phyloP scores from a whole-genome alignment of 495 filamentous ascomycete genomes.

The Aspergillus panamensis region DNA sequence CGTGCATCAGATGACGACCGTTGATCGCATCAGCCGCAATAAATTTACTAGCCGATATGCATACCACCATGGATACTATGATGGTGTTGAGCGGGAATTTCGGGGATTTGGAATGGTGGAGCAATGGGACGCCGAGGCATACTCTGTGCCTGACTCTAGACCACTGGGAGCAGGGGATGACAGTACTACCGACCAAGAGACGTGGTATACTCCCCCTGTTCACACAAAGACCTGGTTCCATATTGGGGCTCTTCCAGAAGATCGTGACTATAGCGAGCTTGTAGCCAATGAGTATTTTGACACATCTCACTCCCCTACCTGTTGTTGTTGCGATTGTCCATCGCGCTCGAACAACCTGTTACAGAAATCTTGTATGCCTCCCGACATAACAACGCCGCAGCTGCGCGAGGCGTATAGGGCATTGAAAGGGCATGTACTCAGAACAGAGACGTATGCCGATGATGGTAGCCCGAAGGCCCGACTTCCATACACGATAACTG shows the following conservation, averaged over 20 bases:
- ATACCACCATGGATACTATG: conserved; percentile 10
- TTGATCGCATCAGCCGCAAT: background rate
- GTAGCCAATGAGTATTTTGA: background rate
- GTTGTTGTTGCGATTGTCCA: background rate
- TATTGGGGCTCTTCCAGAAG: background rate
- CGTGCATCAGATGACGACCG: background rate
- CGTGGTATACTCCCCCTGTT: background rate
- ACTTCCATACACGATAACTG: background rate
- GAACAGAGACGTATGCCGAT: background rate
- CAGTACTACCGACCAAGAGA: background rate
- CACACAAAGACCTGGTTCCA: conserved; percentile 10
- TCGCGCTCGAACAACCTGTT: background rate
- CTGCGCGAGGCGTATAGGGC: background rate
- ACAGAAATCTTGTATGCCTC: background rate
- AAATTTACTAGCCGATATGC: background rate
- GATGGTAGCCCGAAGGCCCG: background rate
- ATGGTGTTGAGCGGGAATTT: conserved; percentile 2
- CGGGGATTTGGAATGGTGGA: conserved; percentile 9
- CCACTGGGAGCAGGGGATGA: background rate
- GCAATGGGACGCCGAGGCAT: background rate
- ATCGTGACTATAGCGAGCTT: background rate
- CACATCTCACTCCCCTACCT: background rate
- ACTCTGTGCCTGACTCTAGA: too few relatives aligned
- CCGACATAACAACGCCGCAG: background rate
- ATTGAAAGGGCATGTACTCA: background rate